These are phyloP conservation scores for Bacidia rubella DNA, from an alignment of 495 filamentous ascomycete genomes.

Conservation along the genomic window DNA sequence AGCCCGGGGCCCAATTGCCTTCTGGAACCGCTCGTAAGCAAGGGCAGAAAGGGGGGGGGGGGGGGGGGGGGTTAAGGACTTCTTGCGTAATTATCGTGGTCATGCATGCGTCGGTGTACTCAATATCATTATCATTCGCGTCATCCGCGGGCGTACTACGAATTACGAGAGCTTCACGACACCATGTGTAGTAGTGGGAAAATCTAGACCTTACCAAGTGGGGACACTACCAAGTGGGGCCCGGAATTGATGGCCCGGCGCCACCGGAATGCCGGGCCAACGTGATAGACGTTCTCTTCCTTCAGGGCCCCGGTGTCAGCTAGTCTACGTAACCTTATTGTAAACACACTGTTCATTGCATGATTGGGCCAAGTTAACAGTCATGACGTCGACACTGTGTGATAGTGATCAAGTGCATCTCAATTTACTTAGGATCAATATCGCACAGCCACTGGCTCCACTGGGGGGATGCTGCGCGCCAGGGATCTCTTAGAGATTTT, in stretches of 20 bases:
- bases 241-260: not conserved
- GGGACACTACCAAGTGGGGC: not conserved
- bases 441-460: too few species aligned
- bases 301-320: not conserved
- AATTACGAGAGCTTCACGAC: not conserved
- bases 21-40: not conserved
- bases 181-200: not conserved
- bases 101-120: not conserved
- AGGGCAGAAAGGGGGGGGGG: not conserved
- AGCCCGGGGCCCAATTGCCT: not conserved
- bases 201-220: too few species aligned
- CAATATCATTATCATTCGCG: slow-evolving; percentile 1
- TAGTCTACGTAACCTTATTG: not conserved
- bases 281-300: not conserved
- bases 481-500: too few species aligned
- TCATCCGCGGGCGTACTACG: not conserved
- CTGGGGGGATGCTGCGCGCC: too few species aligned
- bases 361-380: not conserved
- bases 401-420: not conserved
- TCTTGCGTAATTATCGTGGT: not conserved
- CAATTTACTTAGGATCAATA: too few species aligned
- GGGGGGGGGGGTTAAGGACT: not conserved
- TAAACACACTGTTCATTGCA: not conserved
- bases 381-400: not conserved
- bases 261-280: slow-evolving; percentile 1